These are phyloP conservation scores for Xylaria grammica DNA, from an alignment of 495 filamentous ascomycete genomes.

Conservation along the genomic window DNA sequence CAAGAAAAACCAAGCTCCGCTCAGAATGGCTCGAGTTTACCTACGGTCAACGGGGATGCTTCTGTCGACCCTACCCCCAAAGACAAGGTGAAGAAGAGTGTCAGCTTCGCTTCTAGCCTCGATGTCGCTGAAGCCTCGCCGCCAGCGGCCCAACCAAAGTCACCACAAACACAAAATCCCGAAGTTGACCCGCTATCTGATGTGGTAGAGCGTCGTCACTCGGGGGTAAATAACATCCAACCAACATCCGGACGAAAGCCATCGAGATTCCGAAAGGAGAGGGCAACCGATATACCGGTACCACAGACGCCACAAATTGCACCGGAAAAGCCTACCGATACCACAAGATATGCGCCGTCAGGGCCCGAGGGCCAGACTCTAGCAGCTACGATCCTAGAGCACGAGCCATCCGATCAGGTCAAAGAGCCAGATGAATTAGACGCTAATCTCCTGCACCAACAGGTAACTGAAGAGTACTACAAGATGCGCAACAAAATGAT, in stretches of 20 bases:
- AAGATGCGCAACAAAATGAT: slow-evolving; percentile 79
- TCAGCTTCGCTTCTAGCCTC: slow-evolving; percentile 75
- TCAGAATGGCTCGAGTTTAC: background rate
- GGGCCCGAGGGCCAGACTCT: slow-evolving; percentile 64
- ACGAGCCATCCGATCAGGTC: slow-evolving; percentile 42
- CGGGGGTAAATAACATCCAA: slow-evolving; percentile 47
- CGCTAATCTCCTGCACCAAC: slow-evolving; percentile 69
- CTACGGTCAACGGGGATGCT: background rate
- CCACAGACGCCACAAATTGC: slow-evolving; percentile 22
- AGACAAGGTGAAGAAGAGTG: slow-evolving; percentile 65
- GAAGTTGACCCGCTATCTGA: slow-evolving; percentile 50
- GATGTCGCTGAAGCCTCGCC: slow-evolving; percentile 65
- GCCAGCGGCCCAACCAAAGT: slow-evolving; percentile 33
- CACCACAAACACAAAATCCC: slow-evolving; percentile 37
- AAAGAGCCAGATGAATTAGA: slow-evolving; percentile 76
- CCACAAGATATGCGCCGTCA: slow-evolving; percentile 41
- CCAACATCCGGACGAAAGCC: slow-evolving; percentile 41
- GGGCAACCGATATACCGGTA: slow-evolving; percentile 22
- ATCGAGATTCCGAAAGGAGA: slow-evolving; percentile 54
- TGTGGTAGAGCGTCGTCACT: slow-evolving; percentile 53
- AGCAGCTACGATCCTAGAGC: slow-evolving; percentile 67
- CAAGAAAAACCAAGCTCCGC: slow-evolving; percentile 16
- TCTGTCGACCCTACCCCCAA: background rate
- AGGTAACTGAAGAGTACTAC: slow-evolving; percentile 82
- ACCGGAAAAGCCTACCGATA: slow-evolving; percentile 29